Evolutionary conservation across 768 basidiomycete species (phyloP), one percentile per base, ranked within the genome.

Genomic region (Mycena pura): DNA sequence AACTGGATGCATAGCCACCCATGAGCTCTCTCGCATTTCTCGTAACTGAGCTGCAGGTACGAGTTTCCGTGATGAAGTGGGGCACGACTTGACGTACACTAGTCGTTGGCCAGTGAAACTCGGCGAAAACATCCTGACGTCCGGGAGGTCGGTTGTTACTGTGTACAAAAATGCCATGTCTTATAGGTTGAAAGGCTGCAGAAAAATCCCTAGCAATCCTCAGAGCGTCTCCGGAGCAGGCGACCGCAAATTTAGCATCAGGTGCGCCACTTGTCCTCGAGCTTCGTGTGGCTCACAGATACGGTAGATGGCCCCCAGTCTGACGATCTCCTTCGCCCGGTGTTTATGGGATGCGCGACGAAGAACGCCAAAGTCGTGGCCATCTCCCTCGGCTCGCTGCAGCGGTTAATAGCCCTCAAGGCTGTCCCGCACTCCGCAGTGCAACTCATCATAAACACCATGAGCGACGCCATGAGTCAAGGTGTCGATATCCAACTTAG

Each of bases 401-500:
- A 97, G 72, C 86, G 96, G 40, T 82, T 99, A 61, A 95, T 97
- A 56, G 82, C 90, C 5, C 84, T 95, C 58, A 90, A 89, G 73
- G 93, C 92, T 21, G 92, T 96, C 1, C 91, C 91, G 0, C 86
- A 90, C 72, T 86, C 86, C 2, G 86, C 89, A 0, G 90, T 96
- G 0, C 87, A 92, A 1, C 73, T 86, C 32, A 92, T 98, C 50
- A 84, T 99, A 67, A 85, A 77, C 43, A 96, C 91, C 0, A 90
- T 99, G 86, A 86, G 82, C 57, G 89, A 92, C 63, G 93, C 93
- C 17, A 87, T 96, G 80, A 89, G 86, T 27, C 95, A 96, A 72
- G 97, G 95, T 6, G 96, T 99, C 28, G 97, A 99, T 71, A 97
- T 98, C 25, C 97, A 99, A 72, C 83, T 99, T 36, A 90, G 92